Percentiles rank a stretch among this genome's conserved stretches.
Evolutionary conservation across 495 filamentous ascomycete genomes (phyloP).

Genomic region (Aspergillus olivimuriae): DNA sequence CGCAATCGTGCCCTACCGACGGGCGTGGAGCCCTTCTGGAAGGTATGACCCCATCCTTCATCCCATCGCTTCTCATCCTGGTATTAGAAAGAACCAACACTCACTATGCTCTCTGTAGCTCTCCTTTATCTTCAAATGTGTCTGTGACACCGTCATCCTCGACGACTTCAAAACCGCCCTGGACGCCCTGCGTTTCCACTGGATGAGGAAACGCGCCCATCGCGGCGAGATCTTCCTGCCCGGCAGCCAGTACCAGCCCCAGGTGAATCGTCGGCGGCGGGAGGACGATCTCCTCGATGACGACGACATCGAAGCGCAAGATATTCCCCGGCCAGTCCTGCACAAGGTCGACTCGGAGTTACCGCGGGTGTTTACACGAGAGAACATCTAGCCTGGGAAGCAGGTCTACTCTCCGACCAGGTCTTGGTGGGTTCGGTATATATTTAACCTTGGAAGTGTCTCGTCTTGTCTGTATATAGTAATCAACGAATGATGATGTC

Average conservation of each 20-base stretch:
- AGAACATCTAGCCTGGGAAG: constrained; percentile 6
- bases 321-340: background rate
- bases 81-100: background rate
- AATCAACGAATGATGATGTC: too few species aligned
- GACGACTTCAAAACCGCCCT: constrained; percentile 59
- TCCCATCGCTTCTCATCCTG: background rate
- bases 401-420: too few species aligned
- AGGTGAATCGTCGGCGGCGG: background rate
- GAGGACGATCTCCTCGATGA: background rate
- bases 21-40: constrained; percentile 38
- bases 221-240: constrained; percentile 11
- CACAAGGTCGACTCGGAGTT: constrained; percentile 3
- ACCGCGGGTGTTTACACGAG: constrained; percentile 9
- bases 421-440: too few species aligned
- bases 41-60: constrained; percentile 16
- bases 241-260: background rate
- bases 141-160: constrained; percentile 52
- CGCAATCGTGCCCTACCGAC: constrained; percentile 18
- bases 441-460: too few species aligned
- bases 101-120: constrained; percentile 17
- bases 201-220: constrained; percentile 17
- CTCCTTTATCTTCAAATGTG: constrained; percentile 53
- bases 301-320: background rate
- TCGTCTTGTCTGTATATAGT: too few species aligned
- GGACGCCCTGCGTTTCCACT: constrained; percentile 27